Evolutionary conservation across 345 rosid species (phyloP).

Genomic region (Aquilaria sinensis): DNA sequence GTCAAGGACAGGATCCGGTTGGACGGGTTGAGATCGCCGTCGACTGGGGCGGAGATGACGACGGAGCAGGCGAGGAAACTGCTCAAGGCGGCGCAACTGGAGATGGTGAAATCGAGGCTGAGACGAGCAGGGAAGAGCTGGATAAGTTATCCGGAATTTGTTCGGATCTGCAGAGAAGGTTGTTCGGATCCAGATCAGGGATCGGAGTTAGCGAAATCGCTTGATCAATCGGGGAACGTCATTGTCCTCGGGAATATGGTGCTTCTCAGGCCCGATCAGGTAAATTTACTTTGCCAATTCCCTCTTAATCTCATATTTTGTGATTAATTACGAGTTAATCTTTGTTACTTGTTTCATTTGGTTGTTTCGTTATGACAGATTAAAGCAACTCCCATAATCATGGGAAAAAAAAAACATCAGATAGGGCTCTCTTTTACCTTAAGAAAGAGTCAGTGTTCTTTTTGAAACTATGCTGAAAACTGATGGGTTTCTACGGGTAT

Average conservation of each 20-base stretch:
- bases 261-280: conserved; percentile 76
- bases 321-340: not conserved
- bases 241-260: conserved; percentile 68
- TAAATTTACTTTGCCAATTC: conserved; percentile 17
- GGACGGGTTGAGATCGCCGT: not conserved
- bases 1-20: not conserved
- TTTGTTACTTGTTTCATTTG: no score
- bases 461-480: conserved; percentile 31
- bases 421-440: conserved; percentile 15
- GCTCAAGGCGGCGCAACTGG: conserved; percentile 60
- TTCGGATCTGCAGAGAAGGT: conserved; percentile 47
- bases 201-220: conserved; percentile 39
- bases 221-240: conserved; percentile 78
- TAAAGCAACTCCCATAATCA: not conserved
- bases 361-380: conserved; percentile 7
- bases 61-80: conserved; percentile 67
- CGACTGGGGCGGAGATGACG: conserved; percentile 25
- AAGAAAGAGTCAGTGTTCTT: not conserved
- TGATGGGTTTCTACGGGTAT: conserved; percentile 39
- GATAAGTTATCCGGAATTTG: conserved; percentile 54
- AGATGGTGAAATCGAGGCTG: conserved; percentile 56
- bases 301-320: not conserved
- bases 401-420: not conserved
- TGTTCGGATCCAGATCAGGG: conserved; percentile 56
- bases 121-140: conserved; percentile 41